These are phyloP conservation scores for Naumovozyma castellii DNA, from an alignment of 805 yeast species.

Conservation along the genomic window DNA sequence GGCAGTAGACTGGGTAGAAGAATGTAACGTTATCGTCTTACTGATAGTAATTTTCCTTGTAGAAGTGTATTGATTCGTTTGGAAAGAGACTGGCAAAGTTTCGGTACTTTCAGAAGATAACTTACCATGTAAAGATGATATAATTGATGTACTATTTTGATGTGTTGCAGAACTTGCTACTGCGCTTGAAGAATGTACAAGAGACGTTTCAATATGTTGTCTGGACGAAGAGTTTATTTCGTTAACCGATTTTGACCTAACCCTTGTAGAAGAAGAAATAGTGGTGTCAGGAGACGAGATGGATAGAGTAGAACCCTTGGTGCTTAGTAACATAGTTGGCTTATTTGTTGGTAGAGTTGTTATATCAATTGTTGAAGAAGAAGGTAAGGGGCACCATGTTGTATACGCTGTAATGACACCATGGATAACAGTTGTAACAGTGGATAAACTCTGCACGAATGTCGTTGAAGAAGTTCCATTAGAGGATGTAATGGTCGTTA, in stretches of 20 bases:
- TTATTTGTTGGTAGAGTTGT: not conserved
- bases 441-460: conserved; percentile 4
- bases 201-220: not conserved
- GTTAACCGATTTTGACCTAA: not conserved
- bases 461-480: not conserved
- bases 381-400: conserved; percentile 31
- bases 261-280: not conserved
- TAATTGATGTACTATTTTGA: no score
- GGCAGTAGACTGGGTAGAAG: conserved; percentile 9
- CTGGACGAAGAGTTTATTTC: not conserved
- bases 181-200: not conserved
- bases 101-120: not conserved
- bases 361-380: not conserved
- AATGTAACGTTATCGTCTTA: not conserved
- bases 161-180: not conserved
- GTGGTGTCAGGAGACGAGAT: not conserved
- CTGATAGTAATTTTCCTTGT: not conserved
- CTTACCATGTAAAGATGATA: no score
- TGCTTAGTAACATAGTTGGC: no score
- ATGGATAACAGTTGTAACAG: conserved; percentile 17
- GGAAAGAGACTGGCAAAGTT: no score
- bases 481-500: not conserved
- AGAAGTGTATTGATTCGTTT: not conserved
- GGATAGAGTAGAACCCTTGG: not conserved
- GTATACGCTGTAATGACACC: conserved; percentile 24